Base-by-base conservation (phyloP, 352 stramenopile species). In the Pythium plurisporium region DNA sequence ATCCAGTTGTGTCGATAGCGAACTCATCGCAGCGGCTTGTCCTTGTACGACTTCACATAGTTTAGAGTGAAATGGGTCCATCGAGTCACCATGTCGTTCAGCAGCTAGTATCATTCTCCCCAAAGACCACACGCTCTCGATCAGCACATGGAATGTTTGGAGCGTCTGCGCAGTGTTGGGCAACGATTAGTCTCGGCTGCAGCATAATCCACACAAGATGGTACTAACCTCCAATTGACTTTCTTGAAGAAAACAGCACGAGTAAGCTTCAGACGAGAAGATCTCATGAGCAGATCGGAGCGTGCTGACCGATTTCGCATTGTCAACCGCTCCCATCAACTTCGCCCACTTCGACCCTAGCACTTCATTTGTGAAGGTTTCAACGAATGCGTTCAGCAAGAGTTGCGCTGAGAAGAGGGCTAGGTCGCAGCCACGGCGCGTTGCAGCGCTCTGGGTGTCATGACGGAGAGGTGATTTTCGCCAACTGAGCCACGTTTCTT, bases 401-500 rank as follows among this genome's bases (percentile, higher is more conserved):
- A 40, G 11, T 27, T 63, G 58, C 5, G 42, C 23, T 11, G 34
- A 62, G 43, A 59, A 57, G 2, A 70, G 50, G 4, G 64, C 30
- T 25, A 62, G 23, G 36, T 70, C 63, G 20, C 63, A 70, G 0
- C 27, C 6, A 12, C 57, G 56, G 8, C 30, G 57, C 17, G 23
- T 37, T 7, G 51, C 44, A 22, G 19, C 20, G 14, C 29, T 19
- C 33, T 41, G 54, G 3, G 44, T 53, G 3, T 5, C 14, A 22
- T 43, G 10, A 3, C 44, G 51, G 1, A 47, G 25, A 19, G 17
- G 41, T 5, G 57, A 65, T 50, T 67, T 67, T 5, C 54, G 57
- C 52, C 47, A 64, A 14, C 25, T 17, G 0, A 64, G 27, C 47
- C 53, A 63, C 14, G 40, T 55, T 25, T 79, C 83, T 44, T 73